Evolutionary conservation across 305 asterid genomes (phyloP).

Genomic region (Striga hermonthica): DNA sequence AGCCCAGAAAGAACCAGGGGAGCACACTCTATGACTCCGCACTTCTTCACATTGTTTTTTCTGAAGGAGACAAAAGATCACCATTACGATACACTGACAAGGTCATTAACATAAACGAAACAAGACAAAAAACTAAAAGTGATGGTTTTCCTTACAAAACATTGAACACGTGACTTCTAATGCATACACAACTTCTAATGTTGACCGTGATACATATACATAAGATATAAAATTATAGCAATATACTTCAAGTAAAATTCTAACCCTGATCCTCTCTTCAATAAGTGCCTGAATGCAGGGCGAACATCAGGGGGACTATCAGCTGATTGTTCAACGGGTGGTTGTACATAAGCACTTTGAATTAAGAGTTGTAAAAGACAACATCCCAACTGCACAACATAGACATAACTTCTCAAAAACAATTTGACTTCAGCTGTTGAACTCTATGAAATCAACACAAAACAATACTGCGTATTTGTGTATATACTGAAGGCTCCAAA

Average conservation of each 20-base stretch:
- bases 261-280: slow-evolving; percentile 78
- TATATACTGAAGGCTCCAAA: slow-evolving; percentile 33
- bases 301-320: slow-evolving; percentile 90
- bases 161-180: not conserved
- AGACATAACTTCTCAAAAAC: slow-evolving; percentile 27
- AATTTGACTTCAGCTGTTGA: slow-evolving; percentile 10
- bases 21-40: slow-evolving; percentile 90
- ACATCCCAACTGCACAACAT: slow-evolving; percentile 82
- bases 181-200: not conserved
- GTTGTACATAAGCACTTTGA: slow-evolving; percentile 85
- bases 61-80: slow-evolving; percentile 41
- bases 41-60: slow-evolving; percentile 60
- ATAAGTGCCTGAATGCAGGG: slow-evolving; percentile 82
- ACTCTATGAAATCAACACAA: not conserved
- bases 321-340: slow-evolving; percentile 64
- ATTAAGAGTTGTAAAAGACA: slow-evolving; percentile 71
- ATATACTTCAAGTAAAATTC: slow-evolving; percentile 26
- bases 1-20: slow-evolving; percentile 74
- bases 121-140: slow-evolving; percentile 1
- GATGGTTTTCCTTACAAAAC: slow-evolving; percentile 11
- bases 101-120: slow-evolving; percentile 6
- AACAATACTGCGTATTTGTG: slow-evolving; percentile 10
- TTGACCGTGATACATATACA: slow-evolving; percentile 9
- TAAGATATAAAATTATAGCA: slow-evolving; percentile 8
- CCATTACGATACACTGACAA: slow-evolving; percentile 17